phyloP scores from a whole-genome alignment of 176 grass and related monocot genomes.

The Avena atlantica region DNA sequence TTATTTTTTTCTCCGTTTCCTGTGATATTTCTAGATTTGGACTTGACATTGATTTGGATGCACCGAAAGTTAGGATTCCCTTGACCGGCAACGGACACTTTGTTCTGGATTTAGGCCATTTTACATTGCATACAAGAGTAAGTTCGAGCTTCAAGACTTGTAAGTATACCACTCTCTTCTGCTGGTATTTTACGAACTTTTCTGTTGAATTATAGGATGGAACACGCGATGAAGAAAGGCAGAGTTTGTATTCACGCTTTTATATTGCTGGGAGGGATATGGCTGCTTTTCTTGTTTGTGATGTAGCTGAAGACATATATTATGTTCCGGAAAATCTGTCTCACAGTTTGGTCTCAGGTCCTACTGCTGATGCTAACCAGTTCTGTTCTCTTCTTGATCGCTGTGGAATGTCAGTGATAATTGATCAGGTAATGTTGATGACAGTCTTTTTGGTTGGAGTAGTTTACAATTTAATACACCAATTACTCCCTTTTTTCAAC shows the following conservation, averaged over 20 bases:
- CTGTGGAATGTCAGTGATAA: slow-evolving; percentile 88
- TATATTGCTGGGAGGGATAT: slow-evolving; percentile 94
- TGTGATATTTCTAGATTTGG: slow-evolving; percentile 72
- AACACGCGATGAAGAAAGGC: slow-evolving; percentile 65
- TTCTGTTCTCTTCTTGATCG: slow-evolving; percentile 94
- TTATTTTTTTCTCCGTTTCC: slow-evolving; percentile 39
- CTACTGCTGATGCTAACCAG: slow-evolving; percentile 44
- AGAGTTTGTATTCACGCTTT: slow-evolving; percentile 91
- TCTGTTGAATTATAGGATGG: slow-evolving; percentile 60
- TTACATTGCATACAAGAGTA: slow-evolving; percentile 89
- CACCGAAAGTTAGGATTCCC: slow-evolving; percentile 95
- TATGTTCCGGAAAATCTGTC: slow-evolving; percentile 40
- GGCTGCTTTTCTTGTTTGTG: slow-evolving; percentile 85
- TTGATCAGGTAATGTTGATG: slow-evolving; percentile 77
- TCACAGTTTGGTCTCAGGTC: slow-evolving; percentile 45
- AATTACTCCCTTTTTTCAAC: neutral
- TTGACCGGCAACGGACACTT: slow-evolving; percentile 64
- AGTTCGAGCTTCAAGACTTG: slow-evolving; percentile 42
- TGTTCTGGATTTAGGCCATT: slow-evolving; percentile 99
- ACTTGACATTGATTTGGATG: slow-evolving; percentile 98
- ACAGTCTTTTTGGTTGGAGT: slow-evolving; percentile 17
- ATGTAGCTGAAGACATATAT: slow-evolving; percentile 50
- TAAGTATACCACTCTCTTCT: slow-evolving; percentile 35
- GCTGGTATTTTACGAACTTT: slow-evolving; percentile 43
- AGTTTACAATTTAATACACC: neutral